Evolutionary conservation across 2,329 filamentous ascomycete species (phyloP), one percentile per base, ranked within the genome.

Genomic region (Boeremia lycopersici): DNA sequence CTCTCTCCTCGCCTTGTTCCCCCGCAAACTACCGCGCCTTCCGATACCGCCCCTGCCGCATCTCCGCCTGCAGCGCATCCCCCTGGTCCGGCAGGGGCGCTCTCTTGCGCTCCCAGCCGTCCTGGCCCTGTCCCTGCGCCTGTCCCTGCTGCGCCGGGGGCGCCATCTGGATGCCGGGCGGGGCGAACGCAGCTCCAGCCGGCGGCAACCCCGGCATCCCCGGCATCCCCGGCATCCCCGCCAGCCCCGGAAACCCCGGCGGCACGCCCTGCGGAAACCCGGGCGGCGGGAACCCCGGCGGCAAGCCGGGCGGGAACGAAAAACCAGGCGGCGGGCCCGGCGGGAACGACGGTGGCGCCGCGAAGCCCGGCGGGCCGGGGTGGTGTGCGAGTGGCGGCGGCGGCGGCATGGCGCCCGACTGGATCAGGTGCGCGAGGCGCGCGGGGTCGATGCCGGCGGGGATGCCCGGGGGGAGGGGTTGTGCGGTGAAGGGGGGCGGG

Each of bases 61-160:
- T 91, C 74, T 93, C 90, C 73, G 88, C 85, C 63, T 87, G 84
- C 64, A 96, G 76, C 64, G 89, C 93, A 71, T 95, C 91, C 69
- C 90, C 86, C 75, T 96, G 91, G 70, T 90, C 93, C 0, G 91
- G 91, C 38, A 96, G 76, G 8, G 90, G 91, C 6, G 84, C 90
- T 57, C 87, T 78, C 62, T 53, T 72, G 23, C 67, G 72, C 34
- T 51, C 46, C 39, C 57, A 19, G 67, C 57, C 71, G 1, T 34
- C 11, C 29, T 30, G 29, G 68, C 74, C 17, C 65, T 53, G n/a
- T 39, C 59, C 71, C 25, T 47, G 23, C 12, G 33, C 11, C 73
- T 75, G 54, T 76, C 64, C 34, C 71, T 23, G 9, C 28, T 55
- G 56, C 12, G 57, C 54, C 9, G 59, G 63, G 6, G 70, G 71